phyloP scores from a whole-genome alignment of 768 basidiomycete genomes.

The Kwoniella sp. region DNA sequence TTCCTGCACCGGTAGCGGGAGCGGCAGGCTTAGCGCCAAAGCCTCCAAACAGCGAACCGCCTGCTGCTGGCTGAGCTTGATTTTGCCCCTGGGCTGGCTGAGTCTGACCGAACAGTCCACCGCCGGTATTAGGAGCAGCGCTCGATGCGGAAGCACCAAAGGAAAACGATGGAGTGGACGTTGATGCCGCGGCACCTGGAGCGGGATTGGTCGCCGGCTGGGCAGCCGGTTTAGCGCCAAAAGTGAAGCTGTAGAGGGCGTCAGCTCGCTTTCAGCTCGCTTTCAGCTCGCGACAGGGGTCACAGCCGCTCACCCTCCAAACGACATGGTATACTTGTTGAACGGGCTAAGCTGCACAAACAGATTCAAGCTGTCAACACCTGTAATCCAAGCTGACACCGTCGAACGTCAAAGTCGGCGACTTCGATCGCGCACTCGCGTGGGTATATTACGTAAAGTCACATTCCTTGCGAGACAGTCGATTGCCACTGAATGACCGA shows the following conservation, averaged over 20 bases:
- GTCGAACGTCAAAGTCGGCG: too few species aligned
- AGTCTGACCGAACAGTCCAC: slow-evolving; percentile 13
- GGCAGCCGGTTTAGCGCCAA: slow-evolving; percentile 19
- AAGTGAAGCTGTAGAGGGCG: slow-evolving; percentile 23
- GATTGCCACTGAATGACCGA: too few species aligned
- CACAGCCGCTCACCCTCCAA: slow-evolving; percentile 18
- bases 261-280: slow-evolving; percentile 1
- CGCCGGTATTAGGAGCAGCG: slow-evolving; percentile 3
- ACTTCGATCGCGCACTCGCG: too few species aligned
- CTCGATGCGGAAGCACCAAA: slow-evolving; percentile 20
- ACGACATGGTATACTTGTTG: slow-evolving; percentile 23
- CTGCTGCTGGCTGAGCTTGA: background rate
- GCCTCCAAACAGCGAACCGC: slow-evolving; percentile 11
- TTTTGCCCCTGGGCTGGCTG: background rate
- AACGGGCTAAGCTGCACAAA: too few species aligned
- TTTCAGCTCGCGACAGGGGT: background rate
- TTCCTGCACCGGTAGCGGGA: background rate
- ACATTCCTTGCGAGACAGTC: too few species aligned
- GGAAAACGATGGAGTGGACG: slow-evolving; percentile 24
- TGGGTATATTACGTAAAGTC: too few species aligned
- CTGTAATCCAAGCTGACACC: too few species aligned
- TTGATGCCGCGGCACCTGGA: slow-evolving; percentile 6
- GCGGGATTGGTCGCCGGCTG: slow-evolving; percentile 23
- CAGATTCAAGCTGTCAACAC: too few species aligned
- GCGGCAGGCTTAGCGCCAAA: slow-evolving; percentile 14